These are phyloP conservation scores for Plantago major DNA, from an alignment of 257 asterid species.

Conservation along the genomic window DNA sequence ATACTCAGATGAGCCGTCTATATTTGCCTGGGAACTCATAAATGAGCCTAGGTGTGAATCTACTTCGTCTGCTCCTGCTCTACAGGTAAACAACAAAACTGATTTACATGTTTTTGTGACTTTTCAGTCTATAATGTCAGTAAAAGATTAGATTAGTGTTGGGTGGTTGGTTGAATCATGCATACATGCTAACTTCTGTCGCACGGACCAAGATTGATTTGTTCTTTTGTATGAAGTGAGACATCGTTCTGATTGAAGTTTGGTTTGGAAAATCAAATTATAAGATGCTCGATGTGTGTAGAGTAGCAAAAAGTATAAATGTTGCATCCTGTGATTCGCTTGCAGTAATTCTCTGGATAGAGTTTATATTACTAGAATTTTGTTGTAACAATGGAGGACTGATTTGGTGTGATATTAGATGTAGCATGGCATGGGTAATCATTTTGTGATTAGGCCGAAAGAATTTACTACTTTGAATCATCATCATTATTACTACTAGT, in stretches of 20 bases:
- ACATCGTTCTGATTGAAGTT: neutral
- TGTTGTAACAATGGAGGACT: neutral
- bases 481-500: neutral
- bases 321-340: too few relatives aligned
- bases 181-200: too few relatives aligned
- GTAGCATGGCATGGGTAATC: neutral
- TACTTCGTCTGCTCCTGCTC: slow-evolving; percentile 38
- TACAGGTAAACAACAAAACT: slow-evolving; percentile 32
- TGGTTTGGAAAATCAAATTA: neutral
- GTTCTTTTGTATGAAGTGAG: too few relatives aligned
- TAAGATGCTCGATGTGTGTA: too few relatives aligned
- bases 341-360: too few relatives aligned
- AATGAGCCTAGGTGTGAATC: slow-evolving; percentile 58
- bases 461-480: neutral
- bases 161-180: neutral
- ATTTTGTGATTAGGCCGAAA: neutral
- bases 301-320: neutral
- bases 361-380: neutral
- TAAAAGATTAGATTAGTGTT: neutral
- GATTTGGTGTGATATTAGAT: neutral
- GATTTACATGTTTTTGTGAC: neutral
- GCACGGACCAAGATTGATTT: too few relatives aligned
- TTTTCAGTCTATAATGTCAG: neutral
- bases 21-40: slow-evolving; percentile 65
- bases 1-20: slow-evolving; percentile 47